phyloP scores from a whole-genome alignment of 1,139 yeast genomes.

The Pichia norvegensis region DNA sequence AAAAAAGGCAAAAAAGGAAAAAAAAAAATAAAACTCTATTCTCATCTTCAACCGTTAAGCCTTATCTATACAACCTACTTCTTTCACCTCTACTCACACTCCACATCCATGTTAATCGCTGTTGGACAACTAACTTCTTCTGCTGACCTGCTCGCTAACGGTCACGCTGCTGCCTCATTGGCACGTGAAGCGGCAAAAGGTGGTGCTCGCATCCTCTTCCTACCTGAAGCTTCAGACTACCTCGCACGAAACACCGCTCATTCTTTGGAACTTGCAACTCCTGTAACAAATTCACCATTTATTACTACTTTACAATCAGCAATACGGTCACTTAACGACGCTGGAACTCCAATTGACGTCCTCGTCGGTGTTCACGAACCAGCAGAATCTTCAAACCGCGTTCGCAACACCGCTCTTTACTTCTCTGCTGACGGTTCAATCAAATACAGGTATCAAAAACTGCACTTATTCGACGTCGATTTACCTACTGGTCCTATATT shows the following conservation, averaged over 20 bases:
- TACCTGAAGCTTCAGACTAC: slow-evolving; percentile 93
- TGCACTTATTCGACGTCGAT: slow-evolving; percentile 86
- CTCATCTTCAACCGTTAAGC: not conserved
- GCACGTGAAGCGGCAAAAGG: slow-evolving; percentile 53
- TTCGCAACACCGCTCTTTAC: slow-evolving; percentile 68
- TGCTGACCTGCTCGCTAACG: slow-evolving; percentile 51
- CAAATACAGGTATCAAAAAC: slow-evolving; percentile 63
- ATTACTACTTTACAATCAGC: slow-evolving; percentile 41
- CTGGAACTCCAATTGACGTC: slow-evolving; percentile 34
- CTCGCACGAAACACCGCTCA: slow-evolving; percentile 60
- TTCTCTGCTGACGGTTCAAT: slow-evolving; percentile 58
- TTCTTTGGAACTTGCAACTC: slow-evolving; percentile 40
- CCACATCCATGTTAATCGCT: slow-evolving; percentile 52
- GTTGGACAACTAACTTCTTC: slow-evolving; percentile 86
- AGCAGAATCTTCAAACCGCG: slow-evolving; percentile 25
- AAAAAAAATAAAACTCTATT: not conserved
- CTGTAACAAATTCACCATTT: slow-evolving; percentile 46
- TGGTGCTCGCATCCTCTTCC: slow-evolving; percentile 60
- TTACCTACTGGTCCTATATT: slow-evolving; percentile 68
- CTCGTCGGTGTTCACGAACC: slow-evolving; percentile 87
- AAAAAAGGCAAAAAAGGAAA: not conserved
- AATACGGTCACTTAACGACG: slow-evolving; percentile 33
- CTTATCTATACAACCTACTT: not conserved
- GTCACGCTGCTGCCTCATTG: slow-evolving; percentile 47
- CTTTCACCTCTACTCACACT: not conserved